Evolutionary conservation across 306 rosid species (phyloP).

Genomic region (Trifolium pratense): DNA sequence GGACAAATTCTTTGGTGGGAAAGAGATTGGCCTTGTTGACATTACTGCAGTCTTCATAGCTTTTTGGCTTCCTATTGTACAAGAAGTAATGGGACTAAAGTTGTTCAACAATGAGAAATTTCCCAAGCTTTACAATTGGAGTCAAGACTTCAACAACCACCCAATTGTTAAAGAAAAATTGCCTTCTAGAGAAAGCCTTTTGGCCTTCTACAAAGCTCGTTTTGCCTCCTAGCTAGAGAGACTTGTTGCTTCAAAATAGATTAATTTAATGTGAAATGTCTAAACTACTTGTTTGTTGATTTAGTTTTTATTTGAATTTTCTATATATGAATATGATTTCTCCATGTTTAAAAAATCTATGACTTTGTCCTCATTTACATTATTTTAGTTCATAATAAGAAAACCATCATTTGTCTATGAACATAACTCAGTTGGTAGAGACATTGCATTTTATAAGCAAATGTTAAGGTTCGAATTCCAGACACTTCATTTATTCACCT

Average conservation of each 20-base stretch:
- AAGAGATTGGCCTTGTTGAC: not conserved
- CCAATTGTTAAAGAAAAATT: not conserved
- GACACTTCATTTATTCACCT: too few species aligned
- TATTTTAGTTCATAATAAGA: too few species aligned
- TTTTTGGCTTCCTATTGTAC: not conserved
- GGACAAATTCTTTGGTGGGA: constrained; percentile 7
- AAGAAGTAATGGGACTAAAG: not conserved
- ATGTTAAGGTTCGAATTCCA: too few species aligned
- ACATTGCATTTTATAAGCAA: too few species aligned
- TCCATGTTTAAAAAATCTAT: too few species aligned
- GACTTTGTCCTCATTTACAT: too few species aligned
- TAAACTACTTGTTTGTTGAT: not conserved
- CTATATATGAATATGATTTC: too few species aligned
- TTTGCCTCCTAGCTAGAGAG: not conserved
- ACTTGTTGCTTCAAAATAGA: not conserved
- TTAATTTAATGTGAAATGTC: not conserved
- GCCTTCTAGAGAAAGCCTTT: not conserved
- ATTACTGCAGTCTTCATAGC: not conserved
- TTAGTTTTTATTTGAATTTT: not conserved
- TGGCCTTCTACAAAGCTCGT: not conserved
- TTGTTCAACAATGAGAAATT: not conserved
- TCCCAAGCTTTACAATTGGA: not conserved
- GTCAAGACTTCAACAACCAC: not conserved
- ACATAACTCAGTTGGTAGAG: too few species aligned
- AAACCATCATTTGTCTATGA: too few species aligned